Evolutionary conservation across 1,284 basidiomycete genomes (phyloP).

Genomic region (Austropuccinia psidii): DNA sequence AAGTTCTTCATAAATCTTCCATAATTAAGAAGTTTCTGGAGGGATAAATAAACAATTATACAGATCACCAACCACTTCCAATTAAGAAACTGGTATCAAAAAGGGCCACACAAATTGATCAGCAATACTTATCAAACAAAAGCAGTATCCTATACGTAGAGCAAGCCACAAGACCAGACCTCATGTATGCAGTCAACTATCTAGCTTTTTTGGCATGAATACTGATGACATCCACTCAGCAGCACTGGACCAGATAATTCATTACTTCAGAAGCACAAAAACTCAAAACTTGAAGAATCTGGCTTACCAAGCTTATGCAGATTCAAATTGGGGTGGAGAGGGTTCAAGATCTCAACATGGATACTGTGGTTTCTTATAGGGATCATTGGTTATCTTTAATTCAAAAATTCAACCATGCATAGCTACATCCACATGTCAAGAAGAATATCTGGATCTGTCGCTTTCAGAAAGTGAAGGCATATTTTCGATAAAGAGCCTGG

Average conservation of each 20-base stretch:
- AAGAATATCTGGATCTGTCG: background rate
- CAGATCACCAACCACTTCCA: too few species aligned
- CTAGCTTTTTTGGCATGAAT: background rate
- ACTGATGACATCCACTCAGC: background rate
- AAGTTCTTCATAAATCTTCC: background rate
- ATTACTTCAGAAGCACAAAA: background rate
- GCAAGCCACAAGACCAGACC: background rate
- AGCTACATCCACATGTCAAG: background rate
- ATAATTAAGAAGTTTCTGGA: too few species aligned
- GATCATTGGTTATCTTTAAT: background rate
- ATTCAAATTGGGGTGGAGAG: slow-evolving; percentile 1
- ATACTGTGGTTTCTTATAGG: background rate
- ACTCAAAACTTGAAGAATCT: too few species aligned
- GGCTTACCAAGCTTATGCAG: background rate
- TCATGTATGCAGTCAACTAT: background rate
- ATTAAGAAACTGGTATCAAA: too few species aligned
- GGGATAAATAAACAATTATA: too few species aligned
- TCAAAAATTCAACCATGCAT: background rate
- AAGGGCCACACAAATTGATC: too few species aligned
- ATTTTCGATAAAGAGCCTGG: background rate
- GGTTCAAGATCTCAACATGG: background rate
- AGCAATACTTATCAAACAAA: background rate
- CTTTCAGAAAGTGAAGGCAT: background rate
- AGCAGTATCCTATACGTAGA: background rate
- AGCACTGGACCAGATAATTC: background rate